Conservation (phyloP, 768 basidiomycete species). For the Lanmaoa rubissima region DNA sequence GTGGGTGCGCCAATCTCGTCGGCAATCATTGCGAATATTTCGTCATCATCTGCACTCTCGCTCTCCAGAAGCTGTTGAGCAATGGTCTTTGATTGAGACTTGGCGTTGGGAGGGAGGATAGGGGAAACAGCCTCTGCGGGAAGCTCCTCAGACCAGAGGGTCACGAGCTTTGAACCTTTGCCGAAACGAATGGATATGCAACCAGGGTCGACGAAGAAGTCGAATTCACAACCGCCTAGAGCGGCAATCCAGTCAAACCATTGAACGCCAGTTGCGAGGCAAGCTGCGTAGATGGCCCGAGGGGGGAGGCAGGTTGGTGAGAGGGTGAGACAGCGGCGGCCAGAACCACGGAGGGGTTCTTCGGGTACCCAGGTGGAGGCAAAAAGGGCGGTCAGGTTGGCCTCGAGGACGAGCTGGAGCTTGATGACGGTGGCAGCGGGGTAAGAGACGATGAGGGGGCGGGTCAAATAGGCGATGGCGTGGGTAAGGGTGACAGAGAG, state of each 20-base stretch:
- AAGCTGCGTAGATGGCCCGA: slow-evolving; percentile 67
- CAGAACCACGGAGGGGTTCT: slow-evolving; percentile 66
- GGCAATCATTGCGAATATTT: slow-evolving; percentile 72
- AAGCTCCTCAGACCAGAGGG: slow-evolving; percentile 65
- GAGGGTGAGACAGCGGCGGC: slow-evolving; percentile 71
- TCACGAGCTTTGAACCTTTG: slow-evolving; percentile 46
- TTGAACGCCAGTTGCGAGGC: slow-evolving; percentile 64
- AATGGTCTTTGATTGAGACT: slow-evolving; percentile 51
- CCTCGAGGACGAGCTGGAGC: slow-evolving; percentile 69
- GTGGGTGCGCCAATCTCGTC: slow-evolving; percentile 66
- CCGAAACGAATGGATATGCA: slow-evolving; percentile 67
- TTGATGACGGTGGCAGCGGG: slow-evolving; percentile 62
- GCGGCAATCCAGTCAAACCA: slow-evolving; percentile 80
- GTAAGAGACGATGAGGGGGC: slow-evolving; percentile 56
- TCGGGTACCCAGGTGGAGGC: slow-evolving; percentile 62
- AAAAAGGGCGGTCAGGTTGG: slow-evolving; percentile 68
- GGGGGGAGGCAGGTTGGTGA: slow-evolving; percentile 70
- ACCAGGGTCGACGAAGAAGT: slow-evolving; percentile 80
- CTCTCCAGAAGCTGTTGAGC: slow-evolving; percentile 73
- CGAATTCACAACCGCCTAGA: slow-evolving; percentile 69
- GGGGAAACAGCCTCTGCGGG: slow-evolving; percentile 27
- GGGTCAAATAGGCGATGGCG: slow-evolving; percentile 71
- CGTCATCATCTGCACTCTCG: slow-evolving; percentile 70
- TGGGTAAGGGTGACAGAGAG: slow-evolving; percentile 72
- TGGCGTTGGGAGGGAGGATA: slow-evolving; percentile 19